phyloP scores from a whole-genome alignment of 768 basidiomycete genomes.

The Naganishia friedmannii region DNA sequence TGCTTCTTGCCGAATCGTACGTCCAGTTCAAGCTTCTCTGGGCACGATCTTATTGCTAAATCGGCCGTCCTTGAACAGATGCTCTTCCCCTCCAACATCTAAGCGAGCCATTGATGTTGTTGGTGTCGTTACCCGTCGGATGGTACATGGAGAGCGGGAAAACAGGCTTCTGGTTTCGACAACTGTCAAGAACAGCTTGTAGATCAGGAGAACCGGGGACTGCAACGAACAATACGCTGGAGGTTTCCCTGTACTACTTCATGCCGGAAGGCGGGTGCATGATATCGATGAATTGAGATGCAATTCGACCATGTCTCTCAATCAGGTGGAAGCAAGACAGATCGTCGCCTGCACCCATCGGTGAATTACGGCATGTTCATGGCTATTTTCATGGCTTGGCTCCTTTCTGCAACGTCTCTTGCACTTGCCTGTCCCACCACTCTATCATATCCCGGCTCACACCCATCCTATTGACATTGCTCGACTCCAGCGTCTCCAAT shows the following conservation, averaged over 20 bases:
- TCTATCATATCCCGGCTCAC: constrained; percentile 41
- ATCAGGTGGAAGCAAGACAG: background rate
- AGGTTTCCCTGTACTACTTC: constrained; percentile 25
- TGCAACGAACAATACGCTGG: constrained; percentile 15
- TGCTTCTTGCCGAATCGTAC: constrained; percentile 63
- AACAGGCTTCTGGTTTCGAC: constrained; percentile 14
- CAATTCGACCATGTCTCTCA: background rate
- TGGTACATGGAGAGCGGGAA: constrained; percentile 15
- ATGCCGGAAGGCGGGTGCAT: constrained; percentile 13
- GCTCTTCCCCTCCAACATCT: constrained; percentile 53
- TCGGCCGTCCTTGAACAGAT: constrained; percentile 36
- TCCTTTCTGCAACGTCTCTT: constrained; percentile 15
- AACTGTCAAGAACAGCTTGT: constrained; percentile 20
- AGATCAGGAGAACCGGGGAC: constrained; percentile 2
- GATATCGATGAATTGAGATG: constrained; percentile 23
- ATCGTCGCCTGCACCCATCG: background rate
- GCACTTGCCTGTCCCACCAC: constrained; percentile 44
- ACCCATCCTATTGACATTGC: constrained; percentile 38
- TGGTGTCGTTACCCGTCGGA: constrained; percentile 23
- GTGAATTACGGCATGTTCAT: background rate
- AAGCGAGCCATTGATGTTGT: constrained; percentile 34
- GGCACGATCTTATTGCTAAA: background rate
- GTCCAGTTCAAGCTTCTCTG: constrained; percentile 23
- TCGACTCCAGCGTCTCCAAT: constrained; percentile 45
- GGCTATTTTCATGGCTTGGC: background rate